Evolutionary conservation across 2,329 filamentous ascomycete species (phyloP), one percentile per base, ranked within the genome.

Genomic region (Zasmidium citrigriseum): DNA sequence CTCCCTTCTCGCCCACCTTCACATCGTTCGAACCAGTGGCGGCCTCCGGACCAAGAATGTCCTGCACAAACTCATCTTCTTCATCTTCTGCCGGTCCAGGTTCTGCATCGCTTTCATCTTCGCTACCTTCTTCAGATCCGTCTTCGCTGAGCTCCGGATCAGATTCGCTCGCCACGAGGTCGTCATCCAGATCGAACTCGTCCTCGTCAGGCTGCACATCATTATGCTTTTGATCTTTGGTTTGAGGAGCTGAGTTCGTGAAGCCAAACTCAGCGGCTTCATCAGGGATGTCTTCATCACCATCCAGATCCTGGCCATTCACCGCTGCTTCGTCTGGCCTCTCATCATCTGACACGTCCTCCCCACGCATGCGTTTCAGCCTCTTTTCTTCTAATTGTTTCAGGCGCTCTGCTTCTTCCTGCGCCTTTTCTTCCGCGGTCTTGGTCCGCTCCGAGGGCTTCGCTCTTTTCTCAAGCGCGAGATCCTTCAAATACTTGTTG

Each of bases 181-280:
- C 89, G 62, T 95, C 90, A 59, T 98, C 93, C 61, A 97, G 87
- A 23, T 93, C 73, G 68, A 98, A 98, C 67, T 97, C 91, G 67
- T 98, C 93, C 71, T 98, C 93, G 66, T 97, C 93, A 64, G 96
- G 92, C 29, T 96, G 88, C 4, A 87, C 90, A 18, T 92, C 68
- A 22, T 80, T 76, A 58, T 65, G 75, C 65, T 55, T 69, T 51
- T 61, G 58, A 10, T 51, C 34, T 67, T 67, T 66, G 2, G 62
- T 58, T 14, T 54, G 59, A 46, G 70, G 74, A 58, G 88, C 83
- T 11, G 83, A 80, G 2, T 82, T 83, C 7, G 84, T 86, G n/a
- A 88, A 75, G 1, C 86, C 86, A 68, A 88, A 88, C 51, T 81
- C 79, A 50, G 79, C 82, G 14, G 85, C 85, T 69, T 89, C 84